Percentiles rank a stretch among this genome's conserved stretches.
Evolutionary conservation across 1,139 yeast genomes (phyloP).

Genomic region (Debaryomycetaceae sp.): DNA sequence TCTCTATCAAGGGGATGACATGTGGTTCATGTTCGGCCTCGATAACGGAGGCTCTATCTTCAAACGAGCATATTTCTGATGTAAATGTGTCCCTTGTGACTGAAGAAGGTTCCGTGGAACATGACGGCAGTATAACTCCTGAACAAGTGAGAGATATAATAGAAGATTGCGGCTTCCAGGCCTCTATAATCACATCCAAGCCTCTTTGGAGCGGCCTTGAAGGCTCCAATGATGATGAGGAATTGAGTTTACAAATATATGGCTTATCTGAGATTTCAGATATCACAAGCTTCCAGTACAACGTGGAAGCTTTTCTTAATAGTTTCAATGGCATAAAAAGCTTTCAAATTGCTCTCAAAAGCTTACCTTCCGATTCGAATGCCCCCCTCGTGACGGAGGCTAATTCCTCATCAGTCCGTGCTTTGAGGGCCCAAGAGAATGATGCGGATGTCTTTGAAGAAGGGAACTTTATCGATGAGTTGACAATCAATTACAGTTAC

Average conservation of each 20-base stretch:
- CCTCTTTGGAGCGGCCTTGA: background rate
- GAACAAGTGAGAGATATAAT: conserved; percentile 44
- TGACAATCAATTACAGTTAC: conserved; percentile 45
- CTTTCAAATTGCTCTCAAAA: conserved; percentile 19
- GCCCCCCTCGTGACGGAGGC: conserved; percentile 9
- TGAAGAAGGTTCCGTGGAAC: conserved; percentile 62
- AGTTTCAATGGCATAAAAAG: conserved; percentile 27
- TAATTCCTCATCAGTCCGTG: conserved; percentile 12
- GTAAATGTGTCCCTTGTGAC: conserved; percentile 71
- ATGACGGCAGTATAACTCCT: conserved; percentile 27
- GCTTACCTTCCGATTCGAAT: conserved; percentile 3
- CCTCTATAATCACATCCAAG: conserved; percentile 25
- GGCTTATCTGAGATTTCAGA: conserved; percentile 30
- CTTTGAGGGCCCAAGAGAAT: conserved; percentile 9
- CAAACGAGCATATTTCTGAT: conserved; percentile 42
- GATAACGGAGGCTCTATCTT: conserved; percentile 52
- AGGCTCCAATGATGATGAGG: conserved; percentile 22
- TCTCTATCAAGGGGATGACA: conserved; percentile 73
- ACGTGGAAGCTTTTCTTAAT: conserved; percentile 36
- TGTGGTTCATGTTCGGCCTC: conserved; percentile 78
- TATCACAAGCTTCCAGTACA: conserved; percentile 28
- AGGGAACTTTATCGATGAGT: conserved; percentile 26
- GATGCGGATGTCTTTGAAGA: conserved; percentile 10
- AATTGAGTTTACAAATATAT: conserved; percentile 27
- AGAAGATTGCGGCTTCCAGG: conserved; percentile 78